Evolutionary conservation across 108 stramenopile species (phyloP).

Genomic region (Discostella pseudostelligera): DNA sequence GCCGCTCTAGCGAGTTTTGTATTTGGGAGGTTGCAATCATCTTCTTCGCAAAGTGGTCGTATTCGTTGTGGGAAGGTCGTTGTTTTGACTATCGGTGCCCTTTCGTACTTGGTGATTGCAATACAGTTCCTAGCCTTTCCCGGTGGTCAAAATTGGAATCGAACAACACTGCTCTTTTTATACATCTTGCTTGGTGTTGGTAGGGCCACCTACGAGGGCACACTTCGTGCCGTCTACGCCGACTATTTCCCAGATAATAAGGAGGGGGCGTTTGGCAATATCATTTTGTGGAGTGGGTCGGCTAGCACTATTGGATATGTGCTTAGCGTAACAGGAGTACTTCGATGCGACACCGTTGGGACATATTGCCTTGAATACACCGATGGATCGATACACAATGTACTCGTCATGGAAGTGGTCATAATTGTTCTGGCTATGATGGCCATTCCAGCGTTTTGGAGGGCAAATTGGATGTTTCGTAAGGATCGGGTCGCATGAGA

Average conservation of each 20-base stretch:
- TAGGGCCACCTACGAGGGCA: constrained; percentile 81
- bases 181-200: constrained; percentile 74
- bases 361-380: constrained; percentile 61
- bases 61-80: constrained; percentile 47
- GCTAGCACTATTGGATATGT: constrained; percentile 69
- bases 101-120: constrained; percentile 57
- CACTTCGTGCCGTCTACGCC: constrained; percentile 76
- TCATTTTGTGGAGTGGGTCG: constrained; percentile 82
- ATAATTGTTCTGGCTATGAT: constrained; percentile 53
- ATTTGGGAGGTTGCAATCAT: constrained; percentile 49
- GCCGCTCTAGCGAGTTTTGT: constrained; percentile 61
- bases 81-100: constrained; percentile 58
- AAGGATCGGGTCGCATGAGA: background rate
- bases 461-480: constrained; percentile 34
- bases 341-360: constrained; percentile 27
- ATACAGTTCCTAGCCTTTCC: constrained; percentile 64
- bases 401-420: constrained; percentile 57
- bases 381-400: constrained; percentile 63
- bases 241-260: constrained; percentile 74
- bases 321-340: constrained; percentile 40
- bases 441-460: constrained; percentile 63
- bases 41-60: background rate
- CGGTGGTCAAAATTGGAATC: constrained; percentile 44
- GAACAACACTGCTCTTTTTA: constrained; percentile 42
- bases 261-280: constrained; percentile 83